Percentiles rank a stretch among this genome's conserved stretches.
Conservation (phyloP, 1,139 yeast species). For the Yarrowia galli region DNA sequence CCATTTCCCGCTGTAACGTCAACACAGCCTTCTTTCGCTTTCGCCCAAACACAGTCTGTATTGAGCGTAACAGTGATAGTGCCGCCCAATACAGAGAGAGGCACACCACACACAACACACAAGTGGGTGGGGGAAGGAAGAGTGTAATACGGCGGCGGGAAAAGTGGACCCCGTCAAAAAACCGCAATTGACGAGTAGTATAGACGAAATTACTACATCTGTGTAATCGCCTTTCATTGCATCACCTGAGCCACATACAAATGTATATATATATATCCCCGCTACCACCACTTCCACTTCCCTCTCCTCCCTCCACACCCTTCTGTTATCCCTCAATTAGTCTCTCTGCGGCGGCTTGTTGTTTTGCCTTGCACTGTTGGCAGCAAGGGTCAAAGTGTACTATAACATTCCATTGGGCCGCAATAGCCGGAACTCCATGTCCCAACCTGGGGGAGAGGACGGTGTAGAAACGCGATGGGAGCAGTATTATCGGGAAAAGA, state of each 20-base stretch:
- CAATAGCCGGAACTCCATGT: constrained; percentile 17
- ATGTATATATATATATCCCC: too few species aligned
- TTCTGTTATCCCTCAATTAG: constrained; percentile 15
- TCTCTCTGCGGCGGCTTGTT: constrained; percentile 13
- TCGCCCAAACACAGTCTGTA: background rate
- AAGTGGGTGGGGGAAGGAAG: background rate
- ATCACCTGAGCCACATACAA: too few species aligned
- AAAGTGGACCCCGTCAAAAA: background rate
- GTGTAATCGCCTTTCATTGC: too few species aligned
- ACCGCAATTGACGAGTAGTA: too few species aligned
- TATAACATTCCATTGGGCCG: constrained; percentile 37
- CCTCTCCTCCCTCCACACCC: background rate
- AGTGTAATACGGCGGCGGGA: background rate
- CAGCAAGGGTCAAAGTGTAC: constrained; percentile 34
- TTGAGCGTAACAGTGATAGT: constrained; percentile 30
- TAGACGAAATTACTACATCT: too few species aligned
- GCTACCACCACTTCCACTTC: background rate
- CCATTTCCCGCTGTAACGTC: constrained; percentile 30
- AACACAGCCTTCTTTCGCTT: constrained; percentile 26
- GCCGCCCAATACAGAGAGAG: constrained; percentile 15
- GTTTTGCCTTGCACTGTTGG: constrained; percentile 26
- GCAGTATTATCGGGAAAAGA: background rate
- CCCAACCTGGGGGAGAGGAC: background rate
- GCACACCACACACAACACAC: background rate
- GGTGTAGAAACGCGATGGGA: too few species aligned